These are phyloP conservation scores for Rhodomyrtus psidioides DNA, from an alignment of 441 rosid species.

Conservation along the genomic window DNA sequence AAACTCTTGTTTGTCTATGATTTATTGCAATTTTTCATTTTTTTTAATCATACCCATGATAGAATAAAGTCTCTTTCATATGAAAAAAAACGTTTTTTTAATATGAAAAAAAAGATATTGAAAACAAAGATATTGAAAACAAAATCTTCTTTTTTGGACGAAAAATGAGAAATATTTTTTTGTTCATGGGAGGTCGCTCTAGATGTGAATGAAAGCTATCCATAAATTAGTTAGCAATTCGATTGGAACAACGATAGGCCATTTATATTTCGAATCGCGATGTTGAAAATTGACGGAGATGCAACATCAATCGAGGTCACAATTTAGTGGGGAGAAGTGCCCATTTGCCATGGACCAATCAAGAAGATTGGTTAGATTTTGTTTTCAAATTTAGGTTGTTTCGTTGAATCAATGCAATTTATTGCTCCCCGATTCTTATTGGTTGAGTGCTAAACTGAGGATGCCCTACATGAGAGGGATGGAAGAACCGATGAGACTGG, in stretches of 20 bases:
- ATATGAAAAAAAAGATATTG: too few species aligned
- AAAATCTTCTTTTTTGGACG: neutral
- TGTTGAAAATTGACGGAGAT: neutral
- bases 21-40: neutral
- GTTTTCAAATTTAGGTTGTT: neutral
- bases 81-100: too few species aligned
- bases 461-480: accelerated
- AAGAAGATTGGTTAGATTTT: neutral
- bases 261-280: too few species aligned
- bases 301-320: neutral
- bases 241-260: too few species aligned
- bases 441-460: neutral
- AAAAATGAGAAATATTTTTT: neutral
- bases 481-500: accelerated
- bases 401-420: neutral
- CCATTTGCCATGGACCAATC: neutral
- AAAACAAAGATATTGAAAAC: neutral
- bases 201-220: neutral
- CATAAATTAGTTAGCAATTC: neutral
- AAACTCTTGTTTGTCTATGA: neutral
- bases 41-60: neutral
- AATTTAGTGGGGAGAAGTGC: neutral
- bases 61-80: neutral
- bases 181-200: neutral
- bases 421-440: neutral